These are phyloP conservation scores for Periglandula ipomoeae DNA, from an alignment of 2,329 filamentous ascomycete genomes.

Conservation along the genomic window DNA sequence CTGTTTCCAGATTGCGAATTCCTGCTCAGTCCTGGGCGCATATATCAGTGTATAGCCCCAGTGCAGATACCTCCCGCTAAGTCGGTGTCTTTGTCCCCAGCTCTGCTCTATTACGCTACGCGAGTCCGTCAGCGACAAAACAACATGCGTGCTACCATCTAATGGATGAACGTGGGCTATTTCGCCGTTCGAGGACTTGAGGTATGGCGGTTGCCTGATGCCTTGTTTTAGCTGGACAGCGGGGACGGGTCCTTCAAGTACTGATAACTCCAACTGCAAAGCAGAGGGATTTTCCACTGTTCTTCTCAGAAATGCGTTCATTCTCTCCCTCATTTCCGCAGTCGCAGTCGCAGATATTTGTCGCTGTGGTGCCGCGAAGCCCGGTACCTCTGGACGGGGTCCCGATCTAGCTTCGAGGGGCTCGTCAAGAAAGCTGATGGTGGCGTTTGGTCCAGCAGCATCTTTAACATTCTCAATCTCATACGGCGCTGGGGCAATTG, in stretches of 20 bases:
- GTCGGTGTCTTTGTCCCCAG: conserved; percentile 30
- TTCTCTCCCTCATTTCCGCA: conserved; percentile 8
- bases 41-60: conserved; percentile 15
- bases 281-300: conserved; percentile 3
- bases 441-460: conserved; percentile 8
- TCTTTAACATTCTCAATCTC: conserved; percentile 14
- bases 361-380: conserved; percentile 13
- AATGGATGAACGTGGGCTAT: conserved; percentile 25
- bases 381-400: conserved; percentile 7
- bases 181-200: conserved; percentile 17
- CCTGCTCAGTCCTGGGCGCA: conserved; percentile 10
- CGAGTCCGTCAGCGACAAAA: conserved; percentile 27
- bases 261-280: conserved; percentile 10
- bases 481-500: conserved; percentile 14
- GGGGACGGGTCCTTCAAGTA: conserved; percentile 12
- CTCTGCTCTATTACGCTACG: conserved; percentile 21
- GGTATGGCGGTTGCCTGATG: conserved; percentile 1
- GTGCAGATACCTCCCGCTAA: conserved; percentile 13
- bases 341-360: conserved; percentile 9
- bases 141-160: conserved; percentile 29
- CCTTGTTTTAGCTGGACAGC: conserved; percentile 11
- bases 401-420: conserved; percentile 6
- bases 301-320: conserved; percentile 9
- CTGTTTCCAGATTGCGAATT: conserved; percentile 12
- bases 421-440: conserved; percentile 8